A percentile compares a stretch with the other conserved stretches of the same genome.
Conservation (phyloP, 306 rosid genomes). For the Rosa chinensis region DNA sequence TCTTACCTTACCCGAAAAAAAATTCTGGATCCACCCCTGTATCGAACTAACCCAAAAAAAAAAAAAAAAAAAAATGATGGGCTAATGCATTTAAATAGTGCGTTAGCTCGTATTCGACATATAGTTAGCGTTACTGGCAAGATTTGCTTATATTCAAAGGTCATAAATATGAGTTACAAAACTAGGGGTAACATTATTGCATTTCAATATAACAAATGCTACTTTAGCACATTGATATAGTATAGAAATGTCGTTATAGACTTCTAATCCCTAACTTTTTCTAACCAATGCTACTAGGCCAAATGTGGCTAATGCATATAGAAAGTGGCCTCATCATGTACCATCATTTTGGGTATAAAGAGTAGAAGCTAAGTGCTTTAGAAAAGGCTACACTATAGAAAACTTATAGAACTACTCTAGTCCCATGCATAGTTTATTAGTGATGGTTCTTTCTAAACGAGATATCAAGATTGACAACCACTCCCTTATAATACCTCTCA, state of each 20-base stretch:
- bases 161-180: too few species aligned
- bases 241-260: background rate
- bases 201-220: background rate
- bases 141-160: too few species aligned
- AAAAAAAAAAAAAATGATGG: too few species aligned
- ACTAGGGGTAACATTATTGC: background rate
- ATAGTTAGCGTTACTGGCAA: too few species aligned
- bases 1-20: too few species aligned
- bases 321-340: background rate
- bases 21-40: too few species aligned
- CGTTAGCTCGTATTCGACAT: too few species aligned
- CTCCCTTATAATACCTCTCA: background rate
- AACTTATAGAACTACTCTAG: background rate
- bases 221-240: background rate
- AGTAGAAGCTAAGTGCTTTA: background rate
- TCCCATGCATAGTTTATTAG: background rate
- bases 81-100: too few species aligned
- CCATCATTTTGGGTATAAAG: background rate
- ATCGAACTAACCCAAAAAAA: too few species aligned
- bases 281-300: background rate
- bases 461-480: background rate
- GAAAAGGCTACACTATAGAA: background rate
- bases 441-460: background rate
- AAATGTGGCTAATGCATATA: background rate
- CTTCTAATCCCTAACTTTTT: background rate